Base-by-base conservation (phyloP, 2,329 filamentous ascomycete genomes). In the Xylariales sp. region DNA sequence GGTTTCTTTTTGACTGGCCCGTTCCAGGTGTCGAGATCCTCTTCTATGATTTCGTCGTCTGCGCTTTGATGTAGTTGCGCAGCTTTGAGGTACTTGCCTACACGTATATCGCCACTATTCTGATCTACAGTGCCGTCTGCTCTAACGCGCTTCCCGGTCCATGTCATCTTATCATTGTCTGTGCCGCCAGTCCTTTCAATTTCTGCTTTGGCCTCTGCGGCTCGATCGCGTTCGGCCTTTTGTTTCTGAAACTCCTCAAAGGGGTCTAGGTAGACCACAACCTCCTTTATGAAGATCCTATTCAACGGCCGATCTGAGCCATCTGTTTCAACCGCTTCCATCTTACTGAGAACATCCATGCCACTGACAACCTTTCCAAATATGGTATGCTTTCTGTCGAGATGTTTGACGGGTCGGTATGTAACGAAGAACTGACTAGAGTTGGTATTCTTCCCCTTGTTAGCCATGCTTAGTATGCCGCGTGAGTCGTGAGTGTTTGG, bases 371-470 rank as follows among this genome's bases (percentile, higher is more conserved):
- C 89, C 45, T 90, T 89, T 1, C 91, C 96, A 75, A 99, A 99
- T 48, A 99, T 92, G n/a, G 96, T 98, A 80, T 99, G 96, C 77
- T 99, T 99, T 67, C 91, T 87, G 80, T 99, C 93, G 0, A 99
- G 86, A 81, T 99, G 96, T 70, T 91, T 90, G 0, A 91, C 89
- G 0, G 92, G 85, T 58, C 93, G 90, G 80, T 99, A 99, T 0
- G 91, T 93, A 77, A 99, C 92, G 84, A 98, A 99, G 78, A 90
- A 99, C 80, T 99, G 96, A 73, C 89, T 93, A 8, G 93, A 96
- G 81, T 99, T 99, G 28, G 95, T 98, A 77, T 97, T 95, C 77
- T 97, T 97, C 66, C 96, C 96, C 78, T 99, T 99, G 81, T 99
- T 99, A 48, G 96, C 96, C 96, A 99, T 99, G 73, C 91, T 94